These are phyloP conservation scores for Paraphaeosphaeria minitans DNA, from an alignment of 2,329 filamentous ascomycete genomes.

Conservation along the genomic window DNA sequence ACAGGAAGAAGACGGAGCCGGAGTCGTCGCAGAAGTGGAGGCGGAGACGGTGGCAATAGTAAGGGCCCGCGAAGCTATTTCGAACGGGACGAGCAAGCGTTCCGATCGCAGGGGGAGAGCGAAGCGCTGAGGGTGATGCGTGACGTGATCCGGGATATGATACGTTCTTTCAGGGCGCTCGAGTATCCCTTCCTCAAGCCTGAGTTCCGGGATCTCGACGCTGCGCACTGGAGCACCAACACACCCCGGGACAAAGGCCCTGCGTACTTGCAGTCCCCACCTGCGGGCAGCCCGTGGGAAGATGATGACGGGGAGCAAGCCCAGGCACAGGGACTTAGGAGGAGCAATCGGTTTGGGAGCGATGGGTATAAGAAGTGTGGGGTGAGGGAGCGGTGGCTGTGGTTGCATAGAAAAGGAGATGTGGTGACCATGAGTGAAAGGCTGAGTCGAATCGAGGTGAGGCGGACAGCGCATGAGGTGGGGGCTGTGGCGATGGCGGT, in stretches of 20 bases:
- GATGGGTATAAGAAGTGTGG: conserved; percentile 45
- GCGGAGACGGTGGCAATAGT: neutral
- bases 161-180: conserved; percentile 43
- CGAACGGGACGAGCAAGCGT: conserved; percentile 27
- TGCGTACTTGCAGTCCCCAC: conserved; percentile 7
- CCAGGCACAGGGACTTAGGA: conserved; percentile 12
- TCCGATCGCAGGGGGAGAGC: conserved; percentile 36
- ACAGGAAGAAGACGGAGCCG: conserved; percentile 13
- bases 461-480: conserved; percentile 43
- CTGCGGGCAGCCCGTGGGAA: conserved; percentile 17
- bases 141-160: conserved; percentile 43
- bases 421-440: conserved; percentile 43
- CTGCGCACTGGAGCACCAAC: conserved; percentile 21
- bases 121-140: conserved; percentile 45
- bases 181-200: conserved; percentile 48
- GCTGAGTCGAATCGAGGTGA: conserved; percentile 46
- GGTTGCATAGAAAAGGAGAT: conserved; percentile 45
- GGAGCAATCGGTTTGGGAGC: conserved; percentile 31
- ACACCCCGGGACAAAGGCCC: conserved; percentile 6
- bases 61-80: conserved; percentile 7
- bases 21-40: conserved; percentile 11
- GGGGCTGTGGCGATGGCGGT: conserved; percentile 28
- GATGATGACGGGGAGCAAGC: conserved; percentile 37
- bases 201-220: conserved; percentile 28
- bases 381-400: conserved; percentile 42